Evolutionary conservation across 2,329 filamentous ascomycete genomes (phyloP).

Genomic region (Cadophora gregata): DNA sequence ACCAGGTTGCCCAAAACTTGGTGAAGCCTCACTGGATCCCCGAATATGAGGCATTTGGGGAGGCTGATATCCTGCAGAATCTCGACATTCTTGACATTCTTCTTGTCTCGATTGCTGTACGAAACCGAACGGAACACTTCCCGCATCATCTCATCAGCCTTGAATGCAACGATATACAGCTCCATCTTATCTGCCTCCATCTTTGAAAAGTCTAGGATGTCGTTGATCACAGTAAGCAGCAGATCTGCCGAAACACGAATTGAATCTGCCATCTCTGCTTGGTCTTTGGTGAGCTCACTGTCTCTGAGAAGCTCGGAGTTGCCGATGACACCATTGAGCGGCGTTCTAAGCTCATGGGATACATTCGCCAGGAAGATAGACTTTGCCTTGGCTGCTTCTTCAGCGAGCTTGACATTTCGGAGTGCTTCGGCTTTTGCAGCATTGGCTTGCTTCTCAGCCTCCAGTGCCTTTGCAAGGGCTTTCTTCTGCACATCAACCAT

Average conservation of each 20-base stretch:
- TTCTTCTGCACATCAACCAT: conserved; percentile 81
- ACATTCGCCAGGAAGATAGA: conserved; percentile 82
- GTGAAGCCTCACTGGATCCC: conserved; percentile 70
- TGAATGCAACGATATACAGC: conserved; percentile 74
- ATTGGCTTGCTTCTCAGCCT: conserved; percentile 78
- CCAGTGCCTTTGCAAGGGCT: conserved; percentile 72
- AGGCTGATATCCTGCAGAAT: conserved; percentile 74
- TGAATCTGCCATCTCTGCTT: conserved; percentile 85
- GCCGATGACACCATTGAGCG: conserved; percentile 86
- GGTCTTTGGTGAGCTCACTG: conserved; percentile 75
- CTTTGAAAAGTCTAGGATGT: conserved; percentile 94
- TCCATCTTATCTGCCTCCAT: conserved; percentile 90
- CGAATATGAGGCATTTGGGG: conserved; percentile 70
- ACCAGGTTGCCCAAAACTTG: conserved; percentile 83
- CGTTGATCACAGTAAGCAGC: conserved; percentile 90
- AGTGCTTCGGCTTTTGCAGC: conserved; percentile 77
- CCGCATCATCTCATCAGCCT: conserved; percentile 68
- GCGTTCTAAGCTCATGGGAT: conserved; percentile 80
- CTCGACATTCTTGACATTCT: conserved; percentile 65
- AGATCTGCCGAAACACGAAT: conserved; percentile 87
- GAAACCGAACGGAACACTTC: conserved; percentile 71
- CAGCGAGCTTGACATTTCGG: conserved; percentile 79
- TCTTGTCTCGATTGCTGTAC: conserved; percentile 69
- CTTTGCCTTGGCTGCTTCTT: conserved; percentile 84
- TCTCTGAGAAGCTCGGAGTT: conserved; percentile 85